Percentiles rank a stretch among this genome's conserved stretches.
These are phyloP conservation scores for Heterobasidion parviporum DNA, from an alignment of 1,284 basidiomycete genomes.

Conservation along the genomic window DNA sequence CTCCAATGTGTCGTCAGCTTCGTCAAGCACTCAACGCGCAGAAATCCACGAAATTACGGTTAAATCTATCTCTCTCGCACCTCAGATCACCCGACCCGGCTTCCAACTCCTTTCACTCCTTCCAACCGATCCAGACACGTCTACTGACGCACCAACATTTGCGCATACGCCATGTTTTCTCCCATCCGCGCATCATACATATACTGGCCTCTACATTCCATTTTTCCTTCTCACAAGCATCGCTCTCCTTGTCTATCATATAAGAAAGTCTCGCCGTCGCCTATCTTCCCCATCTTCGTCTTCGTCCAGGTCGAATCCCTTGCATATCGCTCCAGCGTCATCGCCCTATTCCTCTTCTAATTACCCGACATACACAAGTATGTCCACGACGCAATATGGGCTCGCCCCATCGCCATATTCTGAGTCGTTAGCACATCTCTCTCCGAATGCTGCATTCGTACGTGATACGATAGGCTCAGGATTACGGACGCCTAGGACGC, in stretches of 20 bases:
- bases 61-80: constrained; percentile 78
- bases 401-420: not conserved
- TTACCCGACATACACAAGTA: constrained; percentile 9
- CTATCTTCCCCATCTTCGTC: constrained; percentile 1
- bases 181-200: constrained; percentile 61
- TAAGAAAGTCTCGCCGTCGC: not conserved
- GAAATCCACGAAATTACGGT: constrained; percentile 44
- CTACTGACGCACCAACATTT: constrained; percentile 17
- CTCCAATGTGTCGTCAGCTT: constrained; percentile 1
- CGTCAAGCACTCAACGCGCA: constrained; percentile 29
- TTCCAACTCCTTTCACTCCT: constrained; percentile 79
- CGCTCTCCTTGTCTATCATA: constrained; percentile 19
- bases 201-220: constrained; percentile 49
- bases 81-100: constrained; percentile 70
- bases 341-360: constrained; percentile 13
- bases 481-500: not conserved
- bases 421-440: not conserved
- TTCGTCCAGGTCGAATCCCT: not conserved
- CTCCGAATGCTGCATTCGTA: not conserved
- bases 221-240: constrained; percentile 33
- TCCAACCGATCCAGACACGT: constrained; percentile 26
- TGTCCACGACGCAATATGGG: not conserved
- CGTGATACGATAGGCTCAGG: not conserved
- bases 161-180: constrained; percentile 57
- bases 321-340: not conserved